Conservation (phyloP, 352 stramenopile species). For the Phytopythium montanum region DNA sequence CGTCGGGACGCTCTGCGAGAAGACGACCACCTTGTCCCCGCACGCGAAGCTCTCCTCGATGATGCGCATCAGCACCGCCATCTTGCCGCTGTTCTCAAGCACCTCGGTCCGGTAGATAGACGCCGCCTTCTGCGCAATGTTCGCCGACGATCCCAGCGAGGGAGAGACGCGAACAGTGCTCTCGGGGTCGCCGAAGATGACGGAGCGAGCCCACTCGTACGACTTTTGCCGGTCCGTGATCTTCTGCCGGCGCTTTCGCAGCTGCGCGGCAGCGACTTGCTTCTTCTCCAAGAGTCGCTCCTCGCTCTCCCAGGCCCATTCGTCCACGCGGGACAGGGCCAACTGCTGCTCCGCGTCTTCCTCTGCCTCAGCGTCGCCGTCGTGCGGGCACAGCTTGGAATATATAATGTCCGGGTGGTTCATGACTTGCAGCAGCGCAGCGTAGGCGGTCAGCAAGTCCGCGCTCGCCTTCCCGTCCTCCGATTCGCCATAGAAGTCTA, state of each 20-base stretch:
- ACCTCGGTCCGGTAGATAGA: constrained; percentile 39
- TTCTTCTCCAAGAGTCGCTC: constrained; percentile 55
- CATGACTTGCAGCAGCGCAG: constrained; percentile 79
- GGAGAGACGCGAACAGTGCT: neutral
- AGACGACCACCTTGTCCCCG: constrained; percentile 86
- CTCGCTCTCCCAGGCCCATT: constrained; percentile 69
- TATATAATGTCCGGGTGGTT: constrained; percentile 89
- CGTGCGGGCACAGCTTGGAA: constrained; percentile 47
- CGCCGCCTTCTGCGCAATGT: neutral
- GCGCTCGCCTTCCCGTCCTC: constrained; percentile 28
- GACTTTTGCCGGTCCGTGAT: constrained; percentile 51
- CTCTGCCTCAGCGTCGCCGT: constrained; percentile 31
- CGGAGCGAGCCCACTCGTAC: constrained; percentile 61
- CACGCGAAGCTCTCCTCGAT: constrained; percentile 66
- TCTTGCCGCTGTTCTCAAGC: constrained; percentile 77
- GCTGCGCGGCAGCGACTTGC: constrained; percentile 38
- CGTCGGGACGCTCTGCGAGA: constrained; percentile 86
- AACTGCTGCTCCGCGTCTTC: constrained; percentile 11
- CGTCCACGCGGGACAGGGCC: constrained; percentile 2
- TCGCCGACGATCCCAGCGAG: neutral
- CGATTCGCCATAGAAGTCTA: constrained; percentile 47
- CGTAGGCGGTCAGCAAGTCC: constrained; percentile 78
- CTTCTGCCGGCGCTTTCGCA: constrained; percentile 61
- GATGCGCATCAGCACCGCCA: constrained; percentile 71
- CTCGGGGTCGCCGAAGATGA: constrained; percentile 21